Evolutionary conservation across 108 stramenopile species (phyloP), one percentile per base, ranked within the genome.

Genomic region (Skeletonema tropicum): DNA sequence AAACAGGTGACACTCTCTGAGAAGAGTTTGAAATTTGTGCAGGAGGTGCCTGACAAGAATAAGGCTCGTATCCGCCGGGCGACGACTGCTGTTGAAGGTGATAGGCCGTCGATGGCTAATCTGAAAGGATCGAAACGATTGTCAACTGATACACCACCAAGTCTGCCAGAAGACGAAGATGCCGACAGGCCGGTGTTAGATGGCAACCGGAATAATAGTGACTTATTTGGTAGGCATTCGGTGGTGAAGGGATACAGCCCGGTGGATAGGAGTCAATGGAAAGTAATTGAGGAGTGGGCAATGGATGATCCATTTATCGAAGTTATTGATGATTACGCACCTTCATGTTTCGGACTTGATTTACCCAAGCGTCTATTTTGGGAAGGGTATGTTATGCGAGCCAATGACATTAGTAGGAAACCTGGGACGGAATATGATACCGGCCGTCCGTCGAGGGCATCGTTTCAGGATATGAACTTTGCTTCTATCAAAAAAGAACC

Each of bases 381-480:
- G 88, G 78, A 83, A 45, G 88, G 73, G 6, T 87, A 76, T 49
- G 85, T 91, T 42, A 59, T 80, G 64, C 46, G 82, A 33, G 77
- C 73, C 31, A 74, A 76, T 39, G 83, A 88, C 38, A 87, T 88
- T 79, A 76, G 71, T 48, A 76, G 90, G 21, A 31, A 46, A 17
- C 76, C 76, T 21, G 88, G 81, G 13, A 70, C 71, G 0, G 73
- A 60, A 11, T 82, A 75, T 57, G 88, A 86, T 36, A 86, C 90
- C 3, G 90, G 90, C 2, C 83, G 90, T 12, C 86, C 86, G 3
- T 91, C 90, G 36, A 15, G 38, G 15, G 80, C 86, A 36, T 76
- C 75, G 14, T 87, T 88, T 65, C 86, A 91, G 76, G 90, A 89
- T 62, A 89, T 87, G 83, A 91, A 91, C 61, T 83, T 85, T 26